A percentile compares a stretch with the other conserved stretches of the same genome.
Conservation (phyloP, 345 rosid species). For the Abelmoschus esculentus region DNA sequence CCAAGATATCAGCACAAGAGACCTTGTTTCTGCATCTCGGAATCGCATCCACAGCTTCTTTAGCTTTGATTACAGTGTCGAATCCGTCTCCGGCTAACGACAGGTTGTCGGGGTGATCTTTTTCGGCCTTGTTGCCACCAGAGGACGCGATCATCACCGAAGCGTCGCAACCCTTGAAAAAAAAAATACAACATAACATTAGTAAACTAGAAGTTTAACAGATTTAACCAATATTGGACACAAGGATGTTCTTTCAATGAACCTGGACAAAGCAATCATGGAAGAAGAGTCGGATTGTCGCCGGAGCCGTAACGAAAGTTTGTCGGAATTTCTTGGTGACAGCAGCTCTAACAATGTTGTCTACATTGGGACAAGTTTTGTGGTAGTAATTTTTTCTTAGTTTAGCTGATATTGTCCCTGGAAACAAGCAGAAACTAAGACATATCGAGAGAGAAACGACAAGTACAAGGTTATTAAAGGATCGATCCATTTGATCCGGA, state of each 20-base stretch:
- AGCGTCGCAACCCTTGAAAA: slow-evolving; percentile 62
- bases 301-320: slow-evolving; percentile 68
- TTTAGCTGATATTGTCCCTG: slow-evolving; percentile 44
- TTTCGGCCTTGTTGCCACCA: slow-evolving; percentile 55
- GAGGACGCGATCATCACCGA: slow-evolving; percentile 54
- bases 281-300: slow-evolving; percentile 76
- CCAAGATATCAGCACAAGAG: slow-evolving; percentile 79
- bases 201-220: background rate
- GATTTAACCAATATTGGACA: background rate
- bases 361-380: slow-evolving; percentile 59
- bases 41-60: slow-evolving; percentile 48
- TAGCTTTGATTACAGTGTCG: slow-evolving; percentile 76
- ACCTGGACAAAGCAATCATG: slow-evolving; percentile 79
- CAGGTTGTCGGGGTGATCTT: slow-evolving; percentile 71
- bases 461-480: slow-evolving; percentile 14
- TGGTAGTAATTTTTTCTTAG: slow-evolving; percentile 46
- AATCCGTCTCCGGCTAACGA: slow-evolving; percentile 90
- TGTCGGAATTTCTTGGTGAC: slow-evolving; percentile 41
- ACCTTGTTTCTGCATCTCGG: slow-evolving; percentile 55
- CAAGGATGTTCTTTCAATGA: background rate
- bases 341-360: slow-evolving; percentile 39
- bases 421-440: slow-evolving; percentile 33
- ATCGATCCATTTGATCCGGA: slow-evolving; percentile 17
- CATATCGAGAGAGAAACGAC: slow-evolving; percentile 24
- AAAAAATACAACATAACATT: background rate